A percentile compares a stretch with the other conserved stretches of the same genome.
These are phyloP conservation scores for Lachnellula suecica DNA, from an alignment of 2,329 filamentous ascomycete species.

Conservation along the genomic window DNA sequence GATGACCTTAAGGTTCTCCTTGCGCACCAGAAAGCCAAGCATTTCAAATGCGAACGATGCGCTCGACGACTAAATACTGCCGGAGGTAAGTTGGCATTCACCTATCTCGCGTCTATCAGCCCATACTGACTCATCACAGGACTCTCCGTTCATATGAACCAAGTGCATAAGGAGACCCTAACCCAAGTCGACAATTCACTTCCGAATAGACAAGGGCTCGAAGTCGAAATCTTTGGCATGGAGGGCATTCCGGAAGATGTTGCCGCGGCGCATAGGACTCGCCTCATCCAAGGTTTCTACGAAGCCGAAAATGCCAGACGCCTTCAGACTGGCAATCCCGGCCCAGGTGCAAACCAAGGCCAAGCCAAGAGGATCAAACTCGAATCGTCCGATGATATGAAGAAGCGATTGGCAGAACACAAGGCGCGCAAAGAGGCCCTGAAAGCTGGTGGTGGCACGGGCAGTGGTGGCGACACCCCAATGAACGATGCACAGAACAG, in stretches of 20 bases:
- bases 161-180: conserved; percentile 95
- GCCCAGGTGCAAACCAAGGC: conserved; percentile 62
- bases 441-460: conserved; percentile 53
- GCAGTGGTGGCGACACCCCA: conserved; percentile 58
- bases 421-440: conserved; percentile 63
- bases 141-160: conserved; percentile 94
- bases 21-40: conserved; percentile 97
- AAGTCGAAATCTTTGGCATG: conserved; percentile 98
- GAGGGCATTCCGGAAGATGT: conserved; percentile 91
- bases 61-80: conserved; percentile 87
- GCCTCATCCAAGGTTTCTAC: conserved; percentile 83
- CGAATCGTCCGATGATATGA: conserved; percentile 75
- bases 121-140: conserved; percentile 49
- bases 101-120: conserved; percentile 3
- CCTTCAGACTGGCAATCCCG: conserved; percentile 79
- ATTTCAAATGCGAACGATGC: conserved; percentile 96
- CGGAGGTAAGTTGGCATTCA: conserved; percentile 64
- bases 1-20: conserved; percentile 96
- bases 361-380: conserved; percentile 70
- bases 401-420: conserved; percentile 76
- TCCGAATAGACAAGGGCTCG: conserved; percentile 78
- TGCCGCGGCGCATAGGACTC: conserved; percentile 78
- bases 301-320: conserved; percentile 81
- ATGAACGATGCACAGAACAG: conserved; percentile 37
- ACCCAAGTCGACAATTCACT: conserved; percentile 89